Evolutionary conservation across 2,329 filamentous ascomycete genomes (phyloP), one percentile per base, ranked within the genome.

Genomic region (Coniochaeta sp.): DNA sequence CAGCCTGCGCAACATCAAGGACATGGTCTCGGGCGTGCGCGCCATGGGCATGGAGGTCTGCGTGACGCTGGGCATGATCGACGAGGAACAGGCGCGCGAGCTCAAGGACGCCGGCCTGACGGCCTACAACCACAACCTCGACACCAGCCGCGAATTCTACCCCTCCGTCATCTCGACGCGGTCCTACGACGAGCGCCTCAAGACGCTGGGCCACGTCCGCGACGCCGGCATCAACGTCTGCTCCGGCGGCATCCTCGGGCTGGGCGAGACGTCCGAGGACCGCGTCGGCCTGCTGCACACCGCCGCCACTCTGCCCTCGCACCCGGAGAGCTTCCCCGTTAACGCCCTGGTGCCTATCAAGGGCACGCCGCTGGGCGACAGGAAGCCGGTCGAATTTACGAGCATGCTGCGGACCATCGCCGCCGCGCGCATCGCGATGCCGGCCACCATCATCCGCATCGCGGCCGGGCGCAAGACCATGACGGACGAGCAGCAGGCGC

Each of bases 11-110:
- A 95, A 95, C 73, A 88, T 96, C 73, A 90, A 90, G 69, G 85
- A 84, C 58, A 96, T 96, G 92, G 86, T 96, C 4, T 81, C 85
- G 60, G 91, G 91, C 1, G 90, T 96, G 22, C 82, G 88, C 28
- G 88, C 75, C 0, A 81, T 96, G 81, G 90, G 88, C 55, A 93
- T 96, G 90, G 92, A 96, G 74, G 88, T 87, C 8, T 96, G 92
- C 72, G 92, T 96, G n/a, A 96, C 92, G 1, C 81, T 96, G 22
- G 92, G 92, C 66, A 96, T 96, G 92, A 91, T 96, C 67, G 90
- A 96, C 73, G 82, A 80, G 6, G 79, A 81, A 65, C 91, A 96
- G 78, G 92, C 92, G 30, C 83, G 84, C 69, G 89, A 95, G 76
- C 82, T 96, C 65, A 92, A 91, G 71, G 85, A 86, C 1, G 92